Base-by-base conservation (phyloP, 352 stramenopile genomes). In the Globisporangium parvum region DNA sequence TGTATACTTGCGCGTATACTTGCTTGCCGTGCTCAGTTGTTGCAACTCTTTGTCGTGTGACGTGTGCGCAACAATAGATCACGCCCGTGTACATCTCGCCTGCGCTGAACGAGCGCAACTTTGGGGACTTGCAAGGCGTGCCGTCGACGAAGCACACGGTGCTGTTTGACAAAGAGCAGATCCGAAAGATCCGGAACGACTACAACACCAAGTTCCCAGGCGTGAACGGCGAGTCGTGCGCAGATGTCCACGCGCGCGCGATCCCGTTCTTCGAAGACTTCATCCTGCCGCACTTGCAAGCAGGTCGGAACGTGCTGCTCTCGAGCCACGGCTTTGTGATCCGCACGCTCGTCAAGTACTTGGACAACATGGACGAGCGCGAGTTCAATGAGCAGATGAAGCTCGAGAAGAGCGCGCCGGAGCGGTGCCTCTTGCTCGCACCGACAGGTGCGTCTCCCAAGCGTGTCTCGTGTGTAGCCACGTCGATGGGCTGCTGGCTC, bases 281-380 rank as follows among this genome's bases (percentile, higher is more conserved):
- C 52, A 85, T 93, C 48, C 41, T 87, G 47, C 83, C 83, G 35
- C 83, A 93, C 55, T 57, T 93, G 52, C 69, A 72, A 24, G 76
- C 72, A 24, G 83, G 83, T 33, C 75, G 79, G 47, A 93, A 91
- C 50, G 83, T 93, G 23, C 65, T 93, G 15, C 66, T 93, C 12
- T 93, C 83, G 21, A 87, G 78, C 14, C 83, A 93, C 49, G 83
- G 83, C 20, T 93, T 93, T 60, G 83, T 91, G 47, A 90, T 93
- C 58, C 80, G 83, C 20, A 93, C 83, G 60, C 71, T 93, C 66
- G 87, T 93, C 59, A 93, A 93, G 64, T 65, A 89, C 58, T 63
- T 93, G 31, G 83, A 93, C 67, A 67, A 69, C 55, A 91, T 93
- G 78, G 74, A 85, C 57, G 77, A 87, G 18, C 56, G 75, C 20